Conservation (phyloP, 768 basidiomycete genomes). For the Boletellus ananiceps region DNA sequence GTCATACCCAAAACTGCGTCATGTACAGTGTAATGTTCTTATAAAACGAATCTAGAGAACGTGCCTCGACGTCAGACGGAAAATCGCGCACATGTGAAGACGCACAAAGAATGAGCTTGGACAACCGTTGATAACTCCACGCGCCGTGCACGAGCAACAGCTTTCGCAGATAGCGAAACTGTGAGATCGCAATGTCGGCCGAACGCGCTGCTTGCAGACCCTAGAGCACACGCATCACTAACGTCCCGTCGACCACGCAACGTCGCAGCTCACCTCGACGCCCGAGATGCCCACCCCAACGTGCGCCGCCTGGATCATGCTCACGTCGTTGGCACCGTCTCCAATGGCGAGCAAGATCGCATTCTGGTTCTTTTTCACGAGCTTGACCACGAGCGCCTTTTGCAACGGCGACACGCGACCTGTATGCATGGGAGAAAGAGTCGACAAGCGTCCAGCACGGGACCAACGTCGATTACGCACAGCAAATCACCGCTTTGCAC, state of each 20-base stretch:
- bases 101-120: constrained; percentile 93
- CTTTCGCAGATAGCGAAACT: constrained; percentile 95
- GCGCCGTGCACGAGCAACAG: constrained; percentile 94
- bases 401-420: constrained; percentile 97
- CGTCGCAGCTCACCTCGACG: constrained; percentile 62
- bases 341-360: constrained; percentile 94
- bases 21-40: constrained; percentile 98
- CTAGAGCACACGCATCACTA: constrained; percentile 32
- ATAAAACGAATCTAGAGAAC: constrained; percentile 83
- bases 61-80: constrained; percentile 6
- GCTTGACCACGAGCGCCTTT: constrained; percentile 95
- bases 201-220: constrained; percentile 98
- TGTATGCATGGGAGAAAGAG: constrained; percentile 22
- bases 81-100: constrained; percentile 7
- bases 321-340: constrained; percentile 97
- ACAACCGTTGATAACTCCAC: constrained; percentile 95
- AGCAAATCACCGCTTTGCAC: constrained; percentile 99
- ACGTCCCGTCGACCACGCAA: not conserved
- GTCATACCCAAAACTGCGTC: constrained; percentile 92
- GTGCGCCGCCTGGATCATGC: constrained; percentile 99
- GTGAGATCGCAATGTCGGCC: constrained; percentile 95
- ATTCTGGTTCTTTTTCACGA: constrained; percentile 96
- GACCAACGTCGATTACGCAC: constrained; percentile 37
- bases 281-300: constrained; percentile 98
- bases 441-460: no score